phyloP scores from a whole-genome alignment of 345 rosid genomes.

The Corchorus capsularis region DNA sequence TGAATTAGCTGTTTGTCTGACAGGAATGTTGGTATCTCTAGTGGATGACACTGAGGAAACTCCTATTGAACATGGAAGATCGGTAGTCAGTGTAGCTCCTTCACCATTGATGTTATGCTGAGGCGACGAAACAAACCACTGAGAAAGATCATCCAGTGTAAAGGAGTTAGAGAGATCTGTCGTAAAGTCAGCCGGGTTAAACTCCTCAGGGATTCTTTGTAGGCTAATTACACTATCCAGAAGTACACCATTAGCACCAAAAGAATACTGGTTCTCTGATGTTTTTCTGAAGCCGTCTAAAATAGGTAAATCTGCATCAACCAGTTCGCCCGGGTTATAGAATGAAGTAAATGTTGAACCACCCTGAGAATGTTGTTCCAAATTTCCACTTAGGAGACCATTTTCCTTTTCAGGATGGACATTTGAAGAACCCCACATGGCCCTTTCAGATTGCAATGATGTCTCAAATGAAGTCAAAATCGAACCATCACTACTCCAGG shows the following conservation, averaged over 20 bases:
- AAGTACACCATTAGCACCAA: slow-evolving; percentile 25
- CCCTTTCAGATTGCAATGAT: neutral
- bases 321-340: slow-evolving; percentile 22
- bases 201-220: slow-evolving; percentile 36
- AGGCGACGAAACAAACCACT: slow-evolving; percentile 52
- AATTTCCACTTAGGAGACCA: neutral
- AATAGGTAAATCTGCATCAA: slow-evolving; percentile 21
- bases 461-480: slow-evolving; percentile 17
- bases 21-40: slow-evolving; percentile 24
- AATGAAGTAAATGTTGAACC: slow-evolving; percentile 24
- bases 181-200: slow-evolving; percentile 39
- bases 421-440: neutral
- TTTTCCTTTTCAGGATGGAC: slow-evolving; percentile 13
- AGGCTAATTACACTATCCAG: slow-evolving; percentile 26
- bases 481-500: slow-evolving; percentile 1
- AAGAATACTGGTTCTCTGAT: slow-evolving; percentile 15
- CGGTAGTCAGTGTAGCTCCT: slow-evolving; percentile 19
- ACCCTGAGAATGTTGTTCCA: slow-evolving; percentile 6
- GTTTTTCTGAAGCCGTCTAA: slow-evolving; percentile 22
- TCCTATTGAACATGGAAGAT: slow-evolving; percentile 31
- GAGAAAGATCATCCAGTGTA: slow-evolving; percentile 50
- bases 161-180: slow-evolving; percentile 47
- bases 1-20: slow-evolving; percentile 24
- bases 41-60: slow-evolving; percentile 27
- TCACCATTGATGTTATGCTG: slow-evolving; percentile 30